Base-by-base conservation (phyloP, 768 basidiomycete species). In the Podaxis sp. region DNA sequence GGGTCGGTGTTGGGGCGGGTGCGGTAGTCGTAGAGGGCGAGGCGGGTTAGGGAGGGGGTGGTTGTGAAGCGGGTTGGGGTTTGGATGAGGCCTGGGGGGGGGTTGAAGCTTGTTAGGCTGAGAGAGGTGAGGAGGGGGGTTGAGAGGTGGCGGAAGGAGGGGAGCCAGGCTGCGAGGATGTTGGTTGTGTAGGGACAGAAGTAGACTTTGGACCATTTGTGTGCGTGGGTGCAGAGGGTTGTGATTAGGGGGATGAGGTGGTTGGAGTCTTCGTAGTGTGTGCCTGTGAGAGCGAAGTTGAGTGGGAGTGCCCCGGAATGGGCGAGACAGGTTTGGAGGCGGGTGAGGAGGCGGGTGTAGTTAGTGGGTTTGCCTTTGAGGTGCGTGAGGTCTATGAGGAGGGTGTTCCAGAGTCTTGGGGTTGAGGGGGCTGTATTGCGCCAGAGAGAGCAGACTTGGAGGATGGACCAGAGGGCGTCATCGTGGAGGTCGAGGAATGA, bases 371-470 rank as follows among this genome's bases (percentile, higher is more conserved):
- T 55, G 19, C 42, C 59, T 62, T 62, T 54, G 42, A 62, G 61
- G 13, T 46, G 39, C 6, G 46, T 54, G 3, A 66, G 61, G 26
- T 52, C 26, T 36, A 68, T 63, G 15, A 30, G 51, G 40, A 66
- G 9, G 38, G 22, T 53, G 22, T 49, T 57, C 68, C 68, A 68
- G 8, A 68, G 39, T 3, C 28, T 39, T 6, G 65, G 65, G 13
- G 59, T 66, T n/a, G 58, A 55, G 38, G 44, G 58, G 1, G 60
- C 62, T 30, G 64, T 30, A 3, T 44, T 46, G 17, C 68, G 61
- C 68, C 68, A 68, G 17, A 56, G 44, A 26, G 46, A 53, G 44
- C 68, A 66, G 48, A 66, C 61, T 30, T 55, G 61, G 61, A 55
- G 26, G 11, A 62, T 51, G 8, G 44, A 33, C 61, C 61, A 62